Base-by-base conservation (phyloP, 2,329 filamentous ascomycete species). In the Sarocladiaceae sp. region DNA sequence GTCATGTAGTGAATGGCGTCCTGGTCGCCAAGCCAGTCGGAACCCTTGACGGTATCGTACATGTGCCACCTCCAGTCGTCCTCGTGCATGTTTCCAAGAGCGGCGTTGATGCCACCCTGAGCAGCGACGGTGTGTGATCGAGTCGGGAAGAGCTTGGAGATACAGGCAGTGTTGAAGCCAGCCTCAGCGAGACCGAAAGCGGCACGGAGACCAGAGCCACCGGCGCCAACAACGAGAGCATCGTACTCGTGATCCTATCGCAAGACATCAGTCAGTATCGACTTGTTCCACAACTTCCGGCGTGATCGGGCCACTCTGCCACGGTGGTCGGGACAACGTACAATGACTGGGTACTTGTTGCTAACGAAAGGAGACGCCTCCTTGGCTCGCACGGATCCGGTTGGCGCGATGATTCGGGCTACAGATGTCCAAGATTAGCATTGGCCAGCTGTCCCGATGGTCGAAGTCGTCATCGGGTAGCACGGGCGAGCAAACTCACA, bases 11-110 rank as follows among this genome's bases (percentile, higher is more conserved):
- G 90, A 62, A 96, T 96, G 53, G 90, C 90, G 64, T 96, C 90
- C 70, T 96, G 90, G 68, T 96, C 90, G 67, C 90, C 90, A 43
- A 96, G 80, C 90, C 90, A 96, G 74, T 96, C 90, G 53, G 88
- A 95, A 53, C 90, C 90, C 76, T 96, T 96, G 64, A 96, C 90
- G 33, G 90, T 96, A 67, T 96, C 90, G 75, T 96, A 96, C 90
- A 96, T 96, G 72, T 96, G 90, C 90, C 90, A 96, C 75, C 89
- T 83, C 90, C 90, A 96, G 72, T 96, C 89, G 61, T 96, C 90
- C 74, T 91, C 81, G 76, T 95, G 89, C 90, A 96, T 96, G 73
- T 95, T 95, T 61, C 87, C 87, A 46, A 93, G 76, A 43, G 87
- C 87, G 46, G 87, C 87, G 65, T 93, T 93, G 74, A 93, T 91